Percentiles rank a stretch among this genome's conserved stretches.
Conservation (phyloP, 441 rosid genomes). For the Omphalea diandra region DNA sequence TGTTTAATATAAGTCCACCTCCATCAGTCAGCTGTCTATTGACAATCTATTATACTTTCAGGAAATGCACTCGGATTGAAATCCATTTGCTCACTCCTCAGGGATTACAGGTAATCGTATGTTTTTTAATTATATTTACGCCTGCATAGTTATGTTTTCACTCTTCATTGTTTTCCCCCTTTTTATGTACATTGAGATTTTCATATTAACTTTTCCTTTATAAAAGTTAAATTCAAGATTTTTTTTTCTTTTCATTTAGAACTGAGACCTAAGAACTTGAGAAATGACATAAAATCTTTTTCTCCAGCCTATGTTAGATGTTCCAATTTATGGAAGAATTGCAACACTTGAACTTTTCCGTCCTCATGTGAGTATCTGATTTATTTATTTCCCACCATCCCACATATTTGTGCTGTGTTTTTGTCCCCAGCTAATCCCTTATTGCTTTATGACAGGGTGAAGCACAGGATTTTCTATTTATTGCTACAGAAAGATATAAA, state of each 20-base stretch:
- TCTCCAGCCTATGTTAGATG: constrained; percentile 95
- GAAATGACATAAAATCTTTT: constrained; percentile 3
- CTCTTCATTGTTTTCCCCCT: not conserved
- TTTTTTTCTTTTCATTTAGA: not conserved
- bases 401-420: not conserved
- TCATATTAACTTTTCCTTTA: not conserved
- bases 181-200: not conserved
- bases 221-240: not conserved
- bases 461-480: constrained; percentile 87
- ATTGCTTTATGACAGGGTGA: constrained; percentile 59
- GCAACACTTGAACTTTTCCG: constrained; percentile 93
- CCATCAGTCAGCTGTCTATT: not conserved
- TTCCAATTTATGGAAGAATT: constrained; percentile 95
- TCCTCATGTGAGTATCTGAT: constrained; percentile 70
- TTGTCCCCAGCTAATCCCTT: not conserved
- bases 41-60: constrained; percentile 29
- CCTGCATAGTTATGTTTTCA: not conserved
- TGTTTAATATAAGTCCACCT: not conserved
- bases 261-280: not conserved
- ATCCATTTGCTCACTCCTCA: constrained; percentile 86
- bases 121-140: not conserved
- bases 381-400: not conserved
- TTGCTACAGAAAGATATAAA: constrained; percentile 92
- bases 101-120: constrained; percentile 75
- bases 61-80: constrained; percentile 98